Evolutionary conservation across 768 basidiomycete genomes (phyloP).

Genomic region (Termitomyces sp.): DNA sequence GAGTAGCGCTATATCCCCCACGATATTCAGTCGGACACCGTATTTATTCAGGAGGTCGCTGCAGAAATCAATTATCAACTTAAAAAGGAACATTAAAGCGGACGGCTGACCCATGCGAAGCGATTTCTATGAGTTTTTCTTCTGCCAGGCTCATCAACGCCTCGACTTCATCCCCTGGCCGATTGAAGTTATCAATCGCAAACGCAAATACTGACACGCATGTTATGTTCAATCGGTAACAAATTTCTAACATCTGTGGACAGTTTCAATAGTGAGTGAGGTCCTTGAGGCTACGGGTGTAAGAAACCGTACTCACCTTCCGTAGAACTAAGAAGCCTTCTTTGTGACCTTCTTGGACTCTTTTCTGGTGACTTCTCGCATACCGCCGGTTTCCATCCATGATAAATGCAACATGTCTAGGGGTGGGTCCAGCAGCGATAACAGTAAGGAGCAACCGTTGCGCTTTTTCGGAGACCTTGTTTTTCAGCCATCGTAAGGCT

Average conservation of each 20-base stretch:
- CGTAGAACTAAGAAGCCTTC: slow-evolving; percentile 80
- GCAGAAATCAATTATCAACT: background rate
- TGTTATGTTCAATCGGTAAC: slow-evolving; percentile 68
- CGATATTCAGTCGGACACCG: slow-evolving; percentile 77
- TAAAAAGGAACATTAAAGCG: background rate
- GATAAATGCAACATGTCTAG: slow-evolving; percentile 87
- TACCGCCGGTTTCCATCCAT: slow-evolving; percentile 98
- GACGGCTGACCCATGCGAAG: slow-evolving; percentile 64
- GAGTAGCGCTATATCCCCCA: slow-evolving; percentile 73
- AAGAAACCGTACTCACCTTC: slow-evolving; percentile 46
- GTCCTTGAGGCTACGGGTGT: background rate
- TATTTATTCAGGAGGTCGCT: slow-evolving; percentile 80
- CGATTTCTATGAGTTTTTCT: slow-evolving; percentile 69
- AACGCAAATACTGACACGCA: slow-evolving; percentile 98
- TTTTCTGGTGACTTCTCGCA: slow-evolving; percentile 61
- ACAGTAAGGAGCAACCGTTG: slow-evolving; percentile 23
- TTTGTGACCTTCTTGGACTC: slow-evolving; percentile 73
- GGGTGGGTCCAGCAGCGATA: slow-evolving; percentile 79
- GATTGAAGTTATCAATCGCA: slow-evolving; percentile 94
- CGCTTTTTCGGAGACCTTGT: slow-evolving; percentile 9
- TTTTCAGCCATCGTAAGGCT: slow-evolving; percentile 13
- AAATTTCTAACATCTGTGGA: slow-evolving; percentile 78
- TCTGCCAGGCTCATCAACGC: slow-evolving; percentile 84
- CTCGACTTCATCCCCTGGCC: slow-evolving; percentile 79
- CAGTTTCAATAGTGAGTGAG: slow-evolving; percentile 9